Percentiles rank a stretch among this genome's conserved stretches.
Conservation (phyloP, 176 grass and related monocot genomes). For the Puya raimondii region DNA sequence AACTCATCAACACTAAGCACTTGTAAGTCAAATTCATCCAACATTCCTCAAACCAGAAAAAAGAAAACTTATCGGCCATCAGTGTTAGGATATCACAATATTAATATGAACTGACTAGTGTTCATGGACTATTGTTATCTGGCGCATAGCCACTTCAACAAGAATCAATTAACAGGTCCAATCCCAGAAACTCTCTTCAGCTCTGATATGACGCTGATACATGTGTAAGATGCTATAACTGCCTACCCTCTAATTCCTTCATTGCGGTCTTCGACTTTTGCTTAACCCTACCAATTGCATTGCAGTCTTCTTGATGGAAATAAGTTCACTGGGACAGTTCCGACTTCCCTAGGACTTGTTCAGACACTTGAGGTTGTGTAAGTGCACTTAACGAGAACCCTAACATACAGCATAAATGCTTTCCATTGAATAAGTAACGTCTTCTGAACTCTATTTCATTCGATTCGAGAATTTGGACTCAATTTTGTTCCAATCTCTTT, state of each 20-base stretch:
- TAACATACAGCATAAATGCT: not conserved
- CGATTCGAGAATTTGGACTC: not conserved
- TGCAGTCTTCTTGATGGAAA: slow-evolving; percentile 89
- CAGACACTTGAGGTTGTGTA: slow-evolving; percentile 70
- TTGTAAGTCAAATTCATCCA: slow-evolving; percentile 50
- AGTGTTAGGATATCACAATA: not conserved
- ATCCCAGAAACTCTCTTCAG: slow-evolving; percentile 83
- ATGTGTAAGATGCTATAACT: slow-evolving; percentile 53
- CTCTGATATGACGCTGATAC: slow-evolving; percentile 65
- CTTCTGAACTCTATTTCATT: slow-evolving; percentile 2
- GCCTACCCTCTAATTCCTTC: not conserved
- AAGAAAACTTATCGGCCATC: slow-evolving; percentile 3
- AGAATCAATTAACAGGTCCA: slow-evolving; percentile 66
- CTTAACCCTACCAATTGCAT: slow-evolving; percentile 7
- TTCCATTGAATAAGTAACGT: not conserved
- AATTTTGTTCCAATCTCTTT: slow-evolving; percentile 13
- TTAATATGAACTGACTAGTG: not conserved
- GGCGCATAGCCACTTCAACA: slow-evolving; percentile 68
- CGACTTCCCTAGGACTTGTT: slow-evolving; percentile 61
- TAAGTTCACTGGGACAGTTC: slow-evolving; percentile 54
- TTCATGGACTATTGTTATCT: slow-evolving; percentile 20
- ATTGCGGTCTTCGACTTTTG: not conserved
- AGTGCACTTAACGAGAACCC: slow-evolving; percentile 24
- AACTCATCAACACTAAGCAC: slow-evolving; percentile 61
- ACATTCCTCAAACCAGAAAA: slow-evolving; percentile 3